Conservation (phyloP, 257 asterid genomes). For the Solanum verrucosum region DNA sequence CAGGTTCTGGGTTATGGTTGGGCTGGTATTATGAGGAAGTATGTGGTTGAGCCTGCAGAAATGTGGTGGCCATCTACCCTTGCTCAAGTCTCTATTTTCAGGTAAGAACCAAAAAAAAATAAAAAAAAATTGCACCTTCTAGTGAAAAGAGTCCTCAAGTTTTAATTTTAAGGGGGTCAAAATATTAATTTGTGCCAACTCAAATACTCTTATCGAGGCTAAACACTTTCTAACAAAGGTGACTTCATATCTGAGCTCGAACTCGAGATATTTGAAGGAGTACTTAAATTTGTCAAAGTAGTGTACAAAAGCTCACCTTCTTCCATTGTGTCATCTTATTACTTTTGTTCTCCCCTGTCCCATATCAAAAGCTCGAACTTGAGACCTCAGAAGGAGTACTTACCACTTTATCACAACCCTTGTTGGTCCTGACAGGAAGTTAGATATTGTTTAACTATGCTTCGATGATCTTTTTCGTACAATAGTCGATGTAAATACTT, state of each 20-base stretch:
- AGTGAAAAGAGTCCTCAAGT: not conserved
- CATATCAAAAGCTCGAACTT: not conserved
- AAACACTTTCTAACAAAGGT: no score
- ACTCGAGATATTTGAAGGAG: not conserved
- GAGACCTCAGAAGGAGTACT: not conserved
- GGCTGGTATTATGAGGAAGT: slow-evolving; percentile 53
- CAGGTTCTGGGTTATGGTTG: slow-evolving; percentile 58
- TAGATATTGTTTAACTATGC: not conserved
- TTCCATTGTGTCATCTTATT: not conserved
- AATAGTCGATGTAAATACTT: not conserved
- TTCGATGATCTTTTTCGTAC: not conserved
- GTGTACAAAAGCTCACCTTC: not conserved
- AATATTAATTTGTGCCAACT: not conserved
- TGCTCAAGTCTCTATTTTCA: slow-evolving; percentile 56
- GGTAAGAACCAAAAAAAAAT: slow-evolving; percentile 8
- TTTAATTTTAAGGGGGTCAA: not conserved
- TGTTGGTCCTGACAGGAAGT: not conserved
- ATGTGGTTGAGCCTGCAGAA: slow-evolving; percentile 49
- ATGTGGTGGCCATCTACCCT: slow-evolving; percentile 61
- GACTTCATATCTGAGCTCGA: not conserved
- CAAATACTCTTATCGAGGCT: not conserved
- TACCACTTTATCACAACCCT: not conserved
- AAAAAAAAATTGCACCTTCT: no score
- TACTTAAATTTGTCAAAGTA: not conserved
- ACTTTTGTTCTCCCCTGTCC: not conserved